Base-by-base conservation (phyloP, 2,329 filamentous ascomycete species). In the Polytolypa hystricis region DNA sequence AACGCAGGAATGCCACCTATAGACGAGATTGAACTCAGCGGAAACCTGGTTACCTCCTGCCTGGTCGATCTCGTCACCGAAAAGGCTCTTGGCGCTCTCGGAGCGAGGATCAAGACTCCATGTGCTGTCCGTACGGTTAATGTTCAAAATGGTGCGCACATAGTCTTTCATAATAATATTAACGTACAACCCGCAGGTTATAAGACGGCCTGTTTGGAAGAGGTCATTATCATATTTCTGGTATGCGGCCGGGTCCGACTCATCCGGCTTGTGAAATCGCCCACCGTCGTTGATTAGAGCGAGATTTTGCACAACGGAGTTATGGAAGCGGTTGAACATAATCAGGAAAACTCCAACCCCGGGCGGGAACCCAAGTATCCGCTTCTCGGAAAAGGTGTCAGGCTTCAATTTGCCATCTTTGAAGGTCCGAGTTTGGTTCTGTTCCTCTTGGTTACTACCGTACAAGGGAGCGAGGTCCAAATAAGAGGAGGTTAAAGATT, bases 1-100 rank as follows among this genome's bases (percentile, higher is more conserved):
- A 46, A 85, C 77, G 46, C 77, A 77, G 3, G 79, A 80, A 59
- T 86, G 81, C 35, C 45, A 47, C 8, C 69, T 61, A 45, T 72
- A 73, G 7, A 72, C 54, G 19, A 73, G 53, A 42, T 72, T 71
- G 51, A 73, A 73, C 44, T 72, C 69, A 12, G 61, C 64, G 2
- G 61, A 62, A 29, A 69, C 64, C 42, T 70, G 67, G 42, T 72
- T 72, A 9, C 69, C 69, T 3, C 60, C 58, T 3, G 58, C 68
- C 23, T 58, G 47, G 1, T 56, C 53, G 18, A 60, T 51, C 7
- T 55, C 53, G n/a, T 50, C 41, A 5, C 42, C 37, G 15, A 40
- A 41, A 18, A 45, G 20, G 9, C 37, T 20, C 18, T 39, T 42
- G 11, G 37, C 38, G 18, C 62, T 57, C 3, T 61, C 55, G 4